These are phyloP conservation scores for Parietichytrium sp. DNA, from an alignment of 108 stramenopile genomes.

Conservation along the genomic window DNA sequence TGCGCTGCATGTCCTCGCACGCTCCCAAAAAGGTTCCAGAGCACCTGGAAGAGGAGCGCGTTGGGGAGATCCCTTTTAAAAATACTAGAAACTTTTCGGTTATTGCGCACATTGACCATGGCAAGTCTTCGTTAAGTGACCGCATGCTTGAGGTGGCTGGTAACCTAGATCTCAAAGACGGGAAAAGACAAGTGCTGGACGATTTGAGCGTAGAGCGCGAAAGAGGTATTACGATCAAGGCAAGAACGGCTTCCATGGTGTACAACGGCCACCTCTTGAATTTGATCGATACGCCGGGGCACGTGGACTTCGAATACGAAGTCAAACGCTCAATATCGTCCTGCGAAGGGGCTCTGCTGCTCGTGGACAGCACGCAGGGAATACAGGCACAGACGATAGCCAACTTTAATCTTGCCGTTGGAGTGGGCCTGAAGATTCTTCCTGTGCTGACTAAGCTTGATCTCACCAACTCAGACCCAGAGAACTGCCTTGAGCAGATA, in stretches of 20 bases:
- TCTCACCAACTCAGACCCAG: conserved; percentile 94
- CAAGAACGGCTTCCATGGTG: conserved; percentile 90
- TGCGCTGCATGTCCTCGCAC: too few relatives aligned
- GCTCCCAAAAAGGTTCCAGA: background rate
- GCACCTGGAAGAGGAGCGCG: background rate
- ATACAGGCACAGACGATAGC: conserved; percentile 98
- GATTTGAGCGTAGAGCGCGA: conserved; percentile 96
- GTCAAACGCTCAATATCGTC: conserved; percentile 92
- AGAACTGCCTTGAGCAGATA: conserved; percentile 83
- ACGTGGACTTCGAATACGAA: conserved; percentile 95
- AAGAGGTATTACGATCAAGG: conserved; percentile 96
- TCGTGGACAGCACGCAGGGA: conserved; percentile 97
- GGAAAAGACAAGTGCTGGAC: conserved; percentile 82
- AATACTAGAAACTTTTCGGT: conserved; percentile 91
- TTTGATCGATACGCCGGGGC: conserved; percentile 80
- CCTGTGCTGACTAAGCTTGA: conserved; percentile 98
- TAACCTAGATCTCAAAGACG: conserved; percentile 33
- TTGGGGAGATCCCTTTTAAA: background rate
- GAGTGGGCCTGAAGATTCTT: conserved; percentile 93
- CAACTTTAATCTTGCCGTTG: conserved; percentile 92
- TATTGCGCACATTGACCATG: conserved; percentile 95
- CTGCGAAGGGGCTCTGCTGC: conserved; percentile 96
- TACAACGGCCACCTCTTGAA: conserved; percentile 81
- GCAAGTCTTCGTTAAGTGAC: conserved; percentile 94
- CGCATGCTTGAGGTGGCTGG: conserved; percentile 80